Evolutionary conservation across 768 basidiomycete genomes (phyloP).

Genomic region (Boletellus ananiceps): DNA sequence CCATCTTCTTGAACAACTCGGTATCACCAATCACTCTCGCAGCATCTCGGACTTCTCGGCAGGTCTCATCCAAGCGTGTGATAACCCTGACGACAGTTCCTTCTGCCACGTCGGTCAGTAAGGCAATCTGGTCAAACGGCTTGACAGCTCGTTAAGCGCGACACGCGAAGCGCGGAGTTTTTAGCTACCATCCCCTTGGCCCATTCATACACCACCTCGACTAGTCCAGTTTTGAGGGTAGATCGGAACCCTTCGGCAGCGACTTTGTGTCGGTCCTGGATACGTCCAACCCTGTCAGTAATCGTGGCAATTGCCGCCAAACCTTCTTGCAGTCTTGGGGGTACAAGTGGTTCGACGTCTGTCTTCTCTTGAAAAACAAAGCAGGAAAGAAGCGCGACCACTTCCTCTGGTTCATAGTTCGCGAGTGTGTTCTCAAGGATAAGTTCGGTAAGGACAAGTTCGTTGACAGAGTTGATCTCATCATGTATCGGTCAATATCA

Average conservation of each 20-base stretch:
- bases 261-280: constrained; percentile 81
- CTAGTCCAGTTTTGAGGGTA: constrained; percentile 82
- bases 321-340: constrained; percentile 76
- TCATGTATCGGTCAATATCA: constrained; percentile 1
- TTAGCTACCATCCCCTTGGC: constrained; percentile 90
- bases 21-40: constrained; percentile 96
- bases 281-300: constrained; percentile 68
- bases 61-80: constrained; percentile 93
- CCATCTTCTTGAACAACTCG: constrained; percentile 97
- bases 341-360: constrained; percentile 78
- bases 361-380: constrained; percentile 99
- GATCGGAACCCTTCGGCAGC: constrained; percentile 72
- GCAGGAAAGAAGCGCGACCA: constrained; percentile 91
- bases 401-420: constrained; percentile 89
- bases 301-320: constrained; percentile 73
- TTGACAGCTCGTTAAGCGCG: constrained; percentile 30
- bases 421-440: constrained; percentile 95
- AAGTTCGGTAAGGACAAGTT: constrained; percentile 92
- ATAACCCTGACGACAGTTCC: constrained; percentile 97
- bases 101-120: constrained; percentile 90
- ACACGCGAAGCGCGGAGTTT: not conserved
- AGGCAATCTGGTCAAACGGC: constrained; percentile 95
- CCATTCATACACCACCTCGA: constrained; percentile 99
- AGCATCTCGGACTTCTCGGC: constrained; percentile 93
- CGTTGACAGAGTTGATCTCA: constrained; percentile 97